These are phyloP conservation scores for Penicillium malachiteum DNA, from an alignment of 495 filamentous ascomycete species.

Conservation along the genomic window DNA sequence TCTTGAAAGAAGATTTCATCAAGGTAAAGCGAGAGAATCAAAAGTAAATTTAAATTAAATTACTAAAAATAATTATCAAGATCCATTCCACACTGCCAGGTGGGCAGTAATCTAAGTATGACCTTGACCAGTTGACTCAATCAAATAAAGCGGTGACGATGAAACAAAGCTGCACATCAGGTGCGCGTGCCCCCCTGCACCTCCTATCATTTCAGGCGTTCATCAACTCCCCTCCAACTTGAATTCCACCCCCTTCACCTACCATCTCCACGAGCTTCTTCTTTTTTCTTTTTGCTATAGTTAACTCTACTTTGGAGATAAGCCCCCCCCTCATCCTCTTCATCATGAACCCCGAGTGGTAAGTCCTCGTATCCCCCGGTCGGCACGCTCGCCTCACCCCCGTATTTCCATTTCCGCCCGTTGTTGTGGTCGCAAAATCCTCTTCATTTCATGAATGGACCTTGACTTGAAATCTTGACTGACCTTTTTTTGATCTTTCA, in stretches of 20 bases:
- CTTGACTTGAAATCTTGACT: background rate
- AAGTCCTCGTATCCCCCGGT: slow-evolving; percentile 39
- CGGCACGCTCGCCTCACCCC: slow-evolving; percentile 11
- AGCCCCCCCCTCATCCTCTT: slow-evolving; percentile 4
- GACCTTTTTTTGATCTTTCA: slow-evolving; percentile 12
- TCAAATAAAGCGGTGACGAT: slow-evolving; percentile 7
- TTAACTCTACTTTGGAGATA: slow-evolving; percentile 2
- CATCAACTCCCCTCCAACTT: slow-evolving; percentile 23
- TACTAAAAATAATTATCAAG: background rate
- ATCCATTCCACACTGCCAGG: background rate
- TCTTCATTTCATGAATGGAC: background rate
- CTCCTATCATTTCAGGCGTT: slow-evolving; percentile 39
- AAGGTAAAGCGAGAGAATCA: background rate
- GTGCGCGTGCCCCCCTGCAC: slow-evolving; percentile 31
- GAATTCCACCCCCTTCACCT: slow-evolving; percentile 10
- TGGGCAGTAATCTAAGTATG: background rate
- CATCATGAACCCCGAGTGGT: slow-evolving; percentile 94
- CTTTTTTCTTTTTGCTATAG: slow-evolving; percentile 10
- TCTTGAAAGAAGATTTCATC: too few relatives aligned
- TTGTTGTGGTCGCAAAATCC: slow-evolving; percentile 4
- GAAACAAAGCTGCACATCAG: slow-evolving; percentile 36
- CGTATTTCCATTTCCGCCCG: slow-evolving; percentile 13
- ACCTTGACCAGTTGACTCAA: background rate
- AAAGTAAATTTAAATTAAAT: background rate
- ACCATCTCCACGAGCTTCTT: slow-evolving; percentile 9